These are phyloP conservation scores for Helotiales sp. DNA, from an alignment of 2,329 filamentous ascomycete species.

Conservation along the genomic window DNA sequence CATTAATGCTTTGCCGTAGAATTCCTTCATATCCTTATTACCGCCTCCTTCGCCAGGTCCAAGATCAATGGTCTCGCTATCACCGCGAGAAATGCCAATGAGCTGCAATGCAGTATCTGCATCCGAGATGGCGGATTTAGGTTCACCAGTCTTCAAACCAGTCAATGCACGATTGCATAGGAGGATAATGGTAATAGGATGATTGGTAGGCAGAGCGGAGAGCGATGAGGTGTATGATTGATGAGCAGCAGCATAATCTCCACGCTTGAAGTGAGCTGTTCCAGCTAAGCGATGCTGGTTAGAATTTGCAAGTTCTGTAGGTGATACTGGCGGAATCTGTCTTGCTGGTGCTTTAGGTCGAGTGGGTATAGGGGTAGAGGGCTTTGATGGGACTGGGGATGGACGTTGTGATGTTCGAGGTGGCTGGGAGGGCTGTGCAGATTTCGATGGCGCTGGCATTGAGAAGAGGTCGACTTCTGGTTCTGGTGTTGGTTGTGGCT, in stretches of 20 bases:
- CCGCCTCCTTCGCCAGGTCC: slow-evolving; percentile 57
- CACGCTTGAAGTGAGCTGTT: slow-evolving; percentile 88
- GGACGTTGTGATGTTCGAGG: slow-evolving; percentile 37
- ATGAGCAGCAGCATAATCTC: slow-evolving; percentile 87
- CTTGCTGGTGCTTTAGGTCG: slow-evolving; percentile 49
- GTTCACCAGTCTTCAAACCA: slow-evolving; percentile 86
- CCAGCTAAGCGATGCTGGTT: slow-evolving; percentile 78
- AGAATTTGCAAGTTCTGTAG: slow-evolving; percentile 70
- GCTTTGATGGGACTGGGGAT: slow-evolving; percentile 43
- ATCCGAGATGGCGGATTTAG: slow-evolving; percentile 82
- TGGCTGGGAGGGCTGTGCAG: slow-evolving; percentile 25
- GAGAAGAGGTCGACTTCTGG: slow-evolving; percentile 63
- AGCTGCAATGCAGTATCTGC: slow-evolving; percentile 77
- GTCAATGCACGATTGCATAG: slow-evolving; percentile 91
- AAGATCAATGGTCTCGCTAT: slow-evolving; percentile 76
- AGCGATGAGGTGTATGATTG: slow-evolving; percentile 79
- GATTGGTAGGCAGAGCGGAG: slow-evolving; percentile 68
- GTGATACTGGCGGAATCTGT: slow-evolving; percentile 62
- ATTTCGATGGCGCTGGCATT: slow-evolving; percentile 34
- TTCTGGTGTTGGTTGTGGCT: slow-evolving; percentile 45
- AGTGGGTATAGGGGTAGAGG: slow-evolving; percentile 44
- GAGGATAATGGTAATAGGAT: slow-evolving; percentile 85
- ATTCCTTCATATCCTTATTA: slow-evolving; percentile 84
- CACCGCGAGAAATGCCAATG: slow-evolving; percentile 77
- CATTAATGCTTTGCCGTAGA: slow-evolving; percentile 90